These are phyloP conservation scores for Epicoccum sorghinum DNA, from an alignment of 2,329 filamentous ascomycete species.

Conservation along the genomic window DNA sequence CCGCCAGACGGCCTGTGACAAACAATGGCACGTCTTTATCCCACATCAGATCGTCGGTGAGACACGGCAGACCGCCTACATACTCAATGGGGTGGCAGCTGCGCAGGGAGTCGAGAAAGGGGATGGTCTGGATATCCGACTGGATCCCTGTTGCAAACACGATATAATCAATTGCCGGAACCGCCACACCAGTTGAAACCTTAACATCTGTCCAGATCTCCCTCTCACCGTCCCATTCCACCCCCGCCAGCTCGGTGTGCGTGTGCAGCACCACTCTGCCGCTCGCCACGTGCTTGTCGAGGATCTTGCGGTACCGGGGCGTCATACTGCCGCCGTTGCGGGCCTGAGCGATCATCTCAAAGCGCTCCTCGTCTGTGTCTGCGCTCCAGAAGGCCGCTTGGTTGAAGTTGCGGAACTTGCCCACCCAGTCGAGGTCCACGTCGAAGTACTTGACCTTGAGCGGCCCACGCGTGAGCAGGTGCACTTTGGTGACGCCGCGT, in stretches of 20 bases:
- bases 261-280: conserved; percentile 63
- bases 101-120: conserved; percentile 66
- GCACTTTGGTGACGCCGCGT: conserved; percentile 70
- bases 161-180: conserved; percentile 68
- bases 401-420: conserved; percentile 79
- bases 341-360: conserved; percentile 69
- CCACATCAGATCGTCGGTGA: conserved; percentile 81
- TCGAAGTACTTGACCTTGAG: conserved; percentile 77
- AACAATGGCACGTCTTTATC: conserved; percentile 74
- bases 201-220: conserved; percentile 44
- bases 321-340: conserved; percentile 80
- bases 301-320: conserved; percentile 68
- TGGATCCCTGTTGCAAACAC: conserved; percentile 78
- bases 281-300: conserved; percentile 64
- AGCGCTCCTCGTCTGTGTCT: conserved; percentile 72
- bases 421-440: conserved; percentile 77
- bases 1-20: conserved; percentile 71
- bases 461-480: conserved; percentile 69
- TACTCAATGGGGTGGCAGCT: conserved; percentile 65
- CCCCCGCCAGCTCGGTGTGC: conserved; percentile 61
- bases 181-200: conserved; percentile 59
- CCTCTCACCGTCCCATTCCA: conserved; percentile 55
- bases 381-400: conserved; percentile 80
- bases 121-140: conserved; percentile 65
- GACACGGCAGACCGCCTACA: conserved; percentile 71